Base-by-base conservation (phyloP, 2,329 filamentous ascomycete genomes). In the Thermoascus crustaceus region DNA sequence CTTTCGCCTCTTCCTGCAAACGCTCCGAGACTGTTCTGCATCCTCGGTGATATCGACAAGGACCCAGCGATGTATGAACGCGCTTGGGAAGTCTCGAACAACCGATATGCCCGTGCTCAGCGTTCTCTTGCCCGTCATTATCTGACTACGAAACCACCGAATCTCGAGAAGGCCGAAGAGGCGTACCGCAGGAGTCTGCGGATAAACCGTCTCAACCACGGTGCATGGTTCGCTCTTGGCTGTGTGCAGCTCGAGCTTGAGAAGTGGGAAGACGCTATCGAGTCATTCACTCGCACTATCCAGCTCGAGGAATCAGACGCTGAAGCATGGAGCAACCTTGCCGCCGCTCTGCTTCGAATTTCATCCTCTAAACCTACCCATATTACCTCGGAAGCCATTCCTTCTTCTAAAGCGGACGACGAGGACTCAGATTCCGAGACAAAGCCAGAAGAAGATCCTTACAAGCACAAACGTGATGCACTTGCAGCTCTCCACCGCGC, bases 271-370 rank as follows among this genome's bases (percentile, higher is more conserved):
- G 81, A 82, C 13, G 89, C 91, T 0, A 80, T 85, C 1, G 80
- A 89, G 46, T 82, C 87, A 0, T 98, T 93, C 58, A 78, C 80
- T 6, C 75, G 87, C 14, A 82, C 82, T 6, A 88, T 98, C 7
- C 79, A 84, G 46, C 73, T 85, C 7, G 91, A 94, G 31, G 88
- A 93, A 17, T 80, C 82, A 34, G 88, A 95, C 53, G 89, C 88
- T 0, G 79, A 94, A 53, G 86, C 85, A 0, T 98, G 91, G 86
- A 93, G 84, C 50, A 98, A 98, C 54, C 72, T 98, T 14, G 91
- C 88, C 0, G 87, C 83, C 2, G 81, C 89, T 0, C 72, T 96
- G 1, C 75, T 87, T 75, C 59, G 71, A 66, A 27, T 60, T 4
- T 49, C 54, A 25, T 47, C 52, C 8, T 45, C 57, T 9, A 42